Evolutionary conservation across 2,329 filamentous ascomycete species (phyloP).

Genomic region (Fusarium penzigii): DNA sequence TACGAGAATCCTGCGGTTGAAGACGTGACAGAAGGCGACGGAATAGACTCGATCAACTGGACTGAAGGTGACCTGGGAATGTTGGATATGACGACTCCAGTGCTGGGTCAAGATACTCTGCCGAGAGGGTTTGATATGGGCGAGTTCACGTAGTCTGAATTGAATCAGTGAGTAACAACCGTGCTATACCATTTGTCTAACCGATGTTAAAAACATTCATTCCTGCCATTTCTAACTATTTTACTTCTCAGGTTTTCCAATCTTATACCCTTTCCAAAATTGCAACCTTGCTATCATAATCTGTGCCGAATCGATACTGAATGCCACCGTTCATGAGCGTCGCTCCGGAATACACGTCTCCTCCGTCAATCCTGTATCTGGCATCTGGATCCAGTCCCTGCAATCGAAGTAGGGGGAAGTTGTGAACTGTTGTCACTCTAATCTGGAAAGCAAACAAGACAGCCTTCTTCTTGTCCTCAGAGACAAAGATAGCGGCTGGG

Average conservation of each 20-base stretch:
- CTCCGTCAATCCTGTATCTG: slow-evolving; percentile 54
- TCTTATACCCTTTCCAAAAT: slow-evolving; percentile 47
- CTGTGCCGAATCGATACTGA: slow-evolving; percentile 51
- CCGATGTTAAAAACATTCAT: not conserved
- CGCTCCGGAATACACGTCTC: slow-evolving; percentile 54
- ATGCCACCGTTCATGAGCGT: slow-evolving; percentile 65
- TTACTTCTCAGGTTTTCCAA: not conserved
- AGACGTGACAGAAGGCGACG: slow-evolving; percentile 10
- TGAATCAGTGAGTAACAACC: not conserved
- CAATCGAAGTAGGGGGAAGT: slow-evolving; percentile 54
- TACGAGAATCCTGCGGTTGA: slow-evolving; percentile 6
- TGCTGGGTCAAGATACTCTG: not conserved
- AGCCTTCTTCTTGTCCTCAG: slow-evolving; percentile 48
- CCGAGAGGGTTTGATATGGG: not conserved
- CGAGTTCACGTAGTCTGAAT: not conserved
- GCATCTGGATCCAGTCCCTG: slow-evolving; percentile 58
- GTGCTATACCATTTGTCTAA: not conserved
- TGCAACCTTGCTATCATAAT: slow-evolving; percentile 60
- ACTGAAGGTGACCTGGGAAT: slow-evolving; percentile 6
- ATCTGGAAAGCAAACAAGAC: slow-evolving; percentile 65
- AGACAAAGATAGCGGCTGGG: slow-evolving; percentile 62
- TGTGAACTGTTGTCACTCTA: slow-evolving; percentile 48
- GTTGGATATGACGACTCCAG: slow-evolving; percentile 15
- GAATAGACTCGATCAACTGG: slow-evolving; percentile 8
- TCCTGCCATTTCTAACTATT: not conserved